Evolutionary conservation across 345 rosid species (phyloP).

Genomic region (Eucalyptus cloeziana): DNA sequence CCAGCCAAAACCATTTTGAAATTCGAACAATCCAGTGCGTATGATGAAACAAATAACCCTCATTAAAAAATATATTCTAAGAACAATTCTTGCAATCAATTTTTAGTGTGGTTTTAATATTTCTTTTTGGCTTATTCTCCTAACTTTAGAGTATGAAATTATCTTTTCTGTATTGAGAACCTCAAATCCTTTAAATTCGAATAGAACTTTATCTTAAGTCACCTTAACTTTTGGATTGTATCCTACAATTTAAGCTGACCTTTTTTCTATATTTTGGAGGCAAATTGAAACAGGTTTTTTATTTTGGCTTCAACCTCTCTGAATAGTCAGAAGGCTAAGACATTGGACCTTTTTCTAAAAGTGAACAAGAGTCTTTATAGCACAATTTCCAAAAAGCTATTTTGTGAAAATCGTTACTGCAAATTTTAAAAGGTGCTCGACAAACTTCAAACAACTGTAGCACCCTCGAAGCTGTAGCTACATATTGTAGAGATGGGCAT

Average conservation of each 20-base stretch:
- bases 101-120: not conserved
- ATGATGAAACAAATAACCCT: not conserved
- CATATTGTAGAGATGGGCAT: not conserved
- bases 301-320: not conserved
- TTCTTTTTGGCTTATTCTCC: not conserved
- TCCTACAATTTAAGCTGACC: not conserved
- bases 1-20: not conserved
- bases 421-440: not conserved
- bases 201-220: not conserved
- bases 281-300: not conserved
- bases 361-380: not conserved
- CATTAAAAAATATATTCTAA: not conserved
- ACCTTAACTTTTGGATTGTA: not conserved
- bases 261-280: not conserved
- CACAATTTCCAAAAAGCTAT: not conserved
- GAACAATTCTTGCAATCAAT: not conserved
- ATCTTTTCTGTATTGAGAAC: not conserved
- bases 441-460: not conserved
- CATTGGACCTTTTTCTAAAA: not conserved
- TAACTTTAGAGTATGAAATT: too few relatives aligned
- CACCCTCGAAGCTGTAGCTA: not conserved
- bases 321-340: not conserved
- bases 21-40: not conserved
- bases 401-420: not conserved
- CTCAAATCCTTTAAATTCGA: not conserved